phyloP scores from a whole-genome alignment of 2,329 filamentous ascomycete genomes.

The Exophiala spinifera region DNA sequence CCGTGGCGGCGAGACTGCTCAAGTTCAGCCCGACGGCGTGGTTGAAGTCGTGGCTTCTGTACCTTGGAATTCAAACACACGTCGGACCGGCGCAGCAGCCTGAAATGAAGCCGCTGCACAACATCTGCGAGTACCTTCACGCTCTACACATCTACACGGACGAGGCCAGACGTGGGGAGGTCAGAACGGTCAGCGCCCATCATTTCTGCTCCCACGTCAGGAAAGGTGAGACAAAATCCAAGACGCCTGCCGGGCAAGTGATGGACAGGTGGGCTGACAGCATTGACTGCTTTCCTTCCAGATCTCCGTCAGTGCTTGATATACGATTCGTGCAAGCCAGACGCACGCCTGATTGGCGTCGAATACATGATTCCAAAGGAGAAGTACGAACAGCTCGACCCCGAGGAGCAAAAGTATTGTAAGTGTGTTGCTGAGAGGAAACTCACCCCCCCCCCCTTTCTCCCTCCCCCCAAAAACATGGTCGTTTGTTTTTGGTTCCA shows the following conservation, averaged over 20 bases:
- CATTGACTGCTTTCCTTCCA: too few species aligned
- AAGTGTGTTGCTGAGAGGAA: background rate
- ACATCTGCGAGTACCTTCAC: conserved; percentile 78
- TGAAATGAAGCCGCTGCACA: conserved; percentile 66
- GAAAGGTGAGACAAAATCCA: conserved; percentile 46
- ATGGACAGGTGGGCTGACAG: too few species aligned
- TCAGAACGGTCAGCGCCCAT: conserved; percentile 69
- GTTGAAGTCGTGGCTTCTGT: conserved; percentile 29
- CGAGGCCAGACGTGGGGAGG: conserved; percentile 50
- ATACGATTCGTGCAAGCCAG: conserved; percentile 67
- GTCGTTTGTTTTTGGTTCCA: too few species aligned
- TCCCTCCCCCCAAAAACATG: too few species aligned
- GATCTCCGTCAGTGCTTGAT: conserved; percentile 82
- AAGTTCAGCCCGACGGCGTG: conserved; percentile 26
- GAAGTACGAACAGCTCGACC: conserved; percentile 64
- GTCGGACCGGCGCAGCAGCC: conserved; percentile 31
- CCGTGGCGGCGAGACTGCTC: conserved; percentile 20
- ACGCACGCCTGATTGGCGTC: conserved; percentile 74
- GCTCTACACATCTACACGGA: conserved; percentile 83
- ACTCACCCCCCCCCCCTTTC: too few species aligned
- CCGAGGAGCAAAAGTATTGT: conserved; percentile 58
- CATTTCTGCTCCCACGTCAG: conserved; percentile 81
- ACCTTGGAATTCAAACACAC: conserved; percentile 27
- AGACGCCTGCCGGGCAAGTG: too few species aligned
- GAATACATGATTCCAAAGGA: conserved; percentile 76